Evolutionary conservation across 495 filamentous ascomycete genomes (phyloP), one percentile per base, ranked within the genome.

Genomic region (Penicillium ucsense): DNA sequence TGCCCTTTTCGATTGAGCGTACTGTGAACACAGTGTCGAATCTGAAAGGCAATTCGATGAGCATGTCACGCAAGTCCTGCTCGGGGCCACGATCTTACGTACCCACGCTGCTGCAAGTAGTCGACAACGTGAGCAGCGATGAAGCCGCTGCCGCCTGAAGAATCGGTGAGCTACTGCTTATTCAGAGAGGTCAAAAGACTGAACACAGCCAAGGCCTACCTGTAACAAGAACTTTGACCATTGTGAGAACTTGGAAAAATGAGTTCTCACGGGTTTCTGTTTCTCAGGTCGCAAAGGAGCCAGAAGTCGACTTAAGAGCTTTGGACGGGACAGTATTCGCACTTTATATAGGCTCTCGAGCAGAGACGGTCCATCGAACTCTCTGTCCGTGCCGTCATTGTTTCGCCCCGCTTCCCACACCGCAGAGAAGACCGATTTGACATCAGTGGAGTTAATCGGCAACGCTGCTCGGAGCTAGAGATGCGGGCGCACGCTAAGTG

Each of bases 1-100:
- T 66, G 12, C 84, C 89, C 61, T 97, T 97, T 20, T 80, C 78
- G 44, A 85, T 73, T 3, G 79, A 83, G 41, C 91, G 78, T 41
- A 97, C 91, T 4, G 87, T 95, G 7, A 88, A 87, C 9, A 92
- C 80, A 8, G 92, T 87, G 37, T 79, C 79, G 62, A 90, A 84
- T 12, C 65, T 74, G 42, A 34, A 29, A 40, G 27, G n/a, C 51
- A 33, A 52, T 47, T 38, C 3, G 20, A 41, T 49, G 32, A 3
- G 4, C 32, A 12, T 12, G 20, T 31, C 29, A 31, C 12, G 28
- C 6, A 30, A 10, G 6, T 5, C 8, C 36, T 41, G 36, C 39
- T 11, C 5, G 27, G 40, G 8, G 20, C 31, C 10, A 32, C 8
- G 10, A 40, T 12, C 29, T 35, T 5, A 29, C 64, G 35, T 53